Evolutionary conservation across 129 eudicot genomes (phyloP), one percentile per base, ranked within the genome.

Genomic region (Flaveria trinervia): DNA sequence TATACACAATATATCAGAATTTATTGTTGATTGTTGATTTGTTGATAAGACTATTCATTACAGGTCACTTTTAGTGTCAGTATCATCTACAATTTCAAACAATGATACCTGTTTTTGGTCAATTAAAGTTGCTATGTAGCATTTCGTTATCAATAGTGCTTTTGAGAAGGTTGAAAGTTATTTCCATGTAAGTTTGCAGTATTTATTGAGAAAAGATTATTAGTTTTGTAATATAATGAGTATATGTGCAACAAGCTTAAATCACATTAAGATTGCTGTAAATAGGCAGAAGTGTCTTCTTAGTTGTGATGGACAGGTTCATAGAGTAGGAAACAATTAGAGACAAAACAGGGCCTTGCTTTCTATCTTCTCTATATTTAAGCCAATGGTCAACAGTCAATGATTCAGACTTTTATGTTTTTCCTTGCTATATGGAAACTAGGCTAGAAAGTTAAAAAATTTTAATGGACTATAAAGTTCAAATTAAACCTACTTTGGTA

Each of bases 381-480:
- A 39, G 77, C 41, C 77, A 52, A 54, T 1, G 30, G 18, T 54
- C 66, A 33, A 72, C 66, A n/a, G 48, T 72, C 76, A 30, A 73
- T 25, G 39, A 33, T 73, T 73, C 76, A 52, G 28, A 72, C 28
- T 30, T n/a, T 14, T 56, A 56, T 33, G 62, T 26, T 33, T 39
- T 33, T 18, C 41, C 59, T 74, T 43, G 45, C 59, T 74, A 43
- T 59, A 15, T 48, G 51, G 51, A 72, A 33, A 72, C 6, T 15
- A 72, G n/a, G 65, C 50, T 33, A 33, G 30, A 72, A 55, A 33
- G 52, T 72, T 55, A 12, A 72, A 65, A 49, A 4, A 3, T 28
- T 28, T 28, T 33, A 33, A 33, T 5, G 39, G 39, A 33, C 50
- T 33, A 33, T n/a, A 72, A 55, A 33, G 52, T 72, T 55, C 17